Evolutionary conservation across 2,329 filamentous ascomycete genomes (phyloP), one percentile per base, ranked within the genome.

Genomic region (Proliferodiscus dingleyae): DNA sequence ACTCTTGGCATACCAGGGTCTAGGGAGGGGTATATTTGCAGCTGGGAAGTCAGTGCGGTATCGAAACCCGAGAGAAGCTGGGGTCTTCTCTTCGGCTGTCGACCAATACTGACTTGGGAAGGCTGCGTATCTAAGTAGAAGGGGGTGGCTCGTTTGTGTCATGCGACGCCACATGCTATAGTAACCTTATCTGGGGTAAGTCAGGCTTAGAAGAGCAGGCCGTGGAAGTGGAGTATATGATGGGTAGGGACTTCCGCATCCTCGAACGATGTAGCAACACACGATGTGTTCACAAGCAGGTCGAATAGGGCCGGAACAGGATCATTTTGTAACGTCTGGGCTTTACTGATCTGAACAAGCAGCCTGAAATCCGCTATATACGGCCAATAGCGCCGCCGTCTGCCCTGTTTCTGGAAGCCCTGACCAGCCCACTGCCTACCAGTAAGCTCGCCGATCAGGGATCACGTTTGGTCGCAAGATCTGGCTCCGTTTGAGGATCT

Each of bases 81-180:
- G 43, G 36, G 26, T 29, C 30, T n/a, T 30, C 7, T 30, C 16
- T 28, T 39, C 34, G 26, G 24, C 22, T 24, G 34, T 21, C 40
- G 33, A 39, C 37, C 39, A 38, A 30, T 36, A 37, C 46, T 49
- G 37, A 48, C 45, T 42, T 46, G 47, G 49, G 51, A 54, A 55
- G 41, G 44, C n/a, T n/a, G n/a, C n/a, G n/a, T n/a, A n/a, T n/a
- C n/a, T n/a, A n/a, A n/a, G 49, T 45, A 40, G 54, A 57, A 58
- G 55, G 59, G 50, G 55, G 59, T 61, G 59, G 60, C 59, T 61
- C 50, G 50, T 52, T 51, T 51, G 57, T 61, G 55, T 61, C 60
- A 60, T 53, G 43, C 49, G 45, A 47, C 54, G 56, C 58, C 54
- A 60, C 54, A 42, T 43, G 38, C 49, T 45, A 53, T 49, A 47